Evolutionary conservation across 306 rosid species (phyloP).

Genomic region (Cyclanthera cordifolia): DNA sequence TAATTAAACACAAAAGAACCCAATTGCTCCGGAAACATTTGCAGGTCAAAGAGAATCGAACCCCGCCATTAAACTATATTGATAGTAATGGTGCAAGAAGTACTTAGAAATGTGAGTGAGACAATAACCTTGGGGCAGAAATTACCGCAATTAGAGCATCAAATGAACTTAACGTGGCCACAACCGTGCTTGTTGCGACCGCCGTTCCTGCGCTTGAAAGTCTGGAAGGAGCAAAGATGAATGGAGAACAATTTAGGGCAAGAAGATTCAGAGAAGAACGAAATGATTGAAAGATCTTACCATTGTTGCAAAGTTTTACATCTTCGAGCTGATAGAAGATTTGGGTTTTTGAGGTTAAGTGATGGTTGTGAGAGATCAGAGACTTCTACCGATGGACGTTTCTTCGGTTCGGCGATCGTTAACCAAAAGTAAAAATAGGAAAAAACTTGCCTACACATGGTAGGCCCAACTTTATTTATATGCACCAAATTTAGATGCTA

Average conservation of each 20-base stretch:
- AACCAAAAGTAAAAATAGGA: too few species aligned
- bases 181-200: constrained; percentile 98
- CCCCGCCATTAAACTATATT: neutral
- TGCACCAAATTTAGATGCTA: too few species aligned
- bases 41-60: neutral
- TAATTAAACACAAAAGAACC: neutral
- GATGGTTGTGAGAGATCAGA: too few species aligned
- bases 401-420: too few species aligned
- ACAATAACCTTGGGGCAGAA: constrained; percentile 76
- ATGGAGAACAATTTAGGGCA: neutral
- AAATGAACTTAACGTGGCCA: constrained; percentile 77
- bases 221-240: constrained; percentile 25
- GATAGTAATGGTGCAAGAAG: neutral
- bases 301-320: neutral
- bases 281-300: neutral
- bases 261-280: neutral
- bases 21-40: neutral
- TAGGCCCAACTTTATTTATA: too few species aligned
- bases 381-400: neutral
- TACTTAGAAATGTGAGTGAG: neutral
- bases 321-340: neutral
- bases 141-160: constrained; percentile 89
- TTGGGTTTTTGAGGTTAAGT: constrained; percentile 1
- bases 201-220: constrained; percentile 90
- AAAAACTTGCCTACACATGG: too few species aligned